Percentiles rank a stretch among this genome's conserved stretches.
These are phyloP conservation scores for Akanthomyces muscarius DNA, from an alignment of 2,329 filamentous ascomycete genomes.

Conservation along the genomic window DNA sequence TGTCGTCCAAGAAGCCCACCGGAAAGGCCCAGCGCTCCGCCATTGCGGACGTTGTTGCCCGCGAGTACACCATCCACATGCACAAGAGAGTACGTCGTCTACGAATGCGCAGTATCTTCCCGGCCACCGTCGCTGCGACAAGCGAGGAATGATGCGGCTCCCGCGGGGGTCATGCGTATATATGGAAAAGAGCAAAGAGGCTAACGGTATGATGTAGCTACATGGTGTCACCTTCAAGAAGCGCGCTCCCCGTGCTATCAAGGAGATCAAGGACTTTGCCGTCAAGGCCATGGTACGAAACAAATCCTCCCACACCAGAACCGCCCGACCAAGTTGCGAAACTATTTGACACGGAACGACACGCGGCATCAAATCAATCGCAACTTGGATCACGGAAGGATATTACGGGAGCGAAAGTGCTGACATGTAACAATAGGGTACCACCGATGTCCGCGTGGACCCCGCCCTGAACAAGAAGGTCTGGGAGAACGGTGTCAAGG, in stretches of 20 bases:
- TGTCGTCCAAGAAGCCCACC: slow-evolving; percentile 41
- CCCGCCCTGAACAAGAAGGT: slow-evolving; percentile 99
- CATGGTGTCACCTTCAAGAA: slow-evolving; percentile 99
- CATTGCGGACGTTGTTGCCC: slow-evolving; percentile 97
- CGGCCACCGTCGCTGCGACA: background rate
- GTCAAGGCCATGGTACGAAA: slow-evolving; percentile 87
- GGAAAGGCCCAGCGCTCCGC: slow-evolving; percentile 68
- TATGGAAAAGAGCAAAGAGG: background rate
- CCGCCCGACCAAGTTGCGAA: slow-evolving; percentile 10
- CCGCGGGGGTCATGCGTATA: background rate
- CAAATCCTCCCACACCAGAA: background rate
- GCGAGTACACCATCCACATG: slow-evolving; percentile 99
- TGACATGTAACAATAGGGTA: slow-evolving; percentile 60
- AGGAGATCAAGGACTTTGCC: slow-evolving; percentile 98
- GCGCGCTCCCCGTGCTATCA: slow-evolving; percentile 95
- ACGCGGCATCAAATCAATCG: background rate
- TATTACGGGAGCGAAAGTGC: background rate
- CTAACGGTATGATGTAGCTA: slow-evolving; percentile 54
- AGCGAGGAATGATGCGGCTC: background rate
- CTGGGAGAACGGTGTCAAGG: slow-evolving; percentile 99
- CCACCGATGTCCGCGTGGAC: slow-evolving; percentile 94
- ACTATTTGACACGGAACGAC: background rate
- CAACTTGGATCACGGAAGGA: slow-evolving; percentile 1
- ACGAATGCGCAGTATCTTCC: background rate
- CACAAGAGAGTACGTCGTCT: slow-evolving; percentile 71